Conservation (phyloP, 2,329 filamentous ascomycete genomes). For the Ophiocordyceps australis region DNA sequence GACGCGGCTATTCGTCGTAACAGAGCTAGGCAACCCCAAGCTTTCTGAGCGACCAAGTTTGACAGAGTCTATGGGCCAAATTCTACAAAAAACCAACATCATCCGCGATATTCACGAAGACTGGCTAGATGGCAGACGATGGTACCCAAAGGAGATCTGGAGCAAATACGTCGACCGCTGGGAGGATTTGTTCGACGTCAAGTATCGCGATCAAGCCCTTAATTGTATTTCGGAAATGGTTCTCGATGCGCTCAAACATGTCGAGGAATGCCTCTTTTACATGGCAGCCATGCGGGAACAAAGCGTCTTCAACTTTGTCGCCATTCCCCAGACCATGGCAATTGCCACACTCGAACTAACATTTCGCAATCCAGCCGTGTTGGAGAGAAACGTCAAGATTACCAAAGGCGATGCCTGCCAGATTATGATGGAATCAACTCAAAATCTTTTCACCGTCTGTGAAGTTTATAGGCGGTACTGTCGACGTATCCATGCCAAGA, state of each 20-base stretch:
- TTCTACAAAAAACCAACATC: constrained; percentile 97
- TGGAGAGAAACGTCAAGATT: constrained; percentile 84
- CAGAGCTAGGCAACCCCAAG: constrained; percentile 69
- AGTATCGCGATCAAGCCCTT: constrained; percentile 59
- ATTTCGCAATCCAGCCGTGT: constrained; percentile 80
- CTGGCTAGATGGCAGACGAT: constrained; percentile 67
- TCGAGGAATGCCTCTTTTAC: constrained; percentile 92
- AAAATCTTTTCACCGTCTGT: constrained; percentile 69
- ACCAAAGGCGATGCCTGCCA: constrained; percentile 85
- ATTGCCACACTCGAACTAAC: constrained; percentile 85
- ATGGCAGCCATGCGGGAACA: constrained; percentile 90
- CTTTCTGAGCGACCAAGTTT: constrained; percentile 63
- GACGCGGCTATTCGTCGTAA: constrained; percentile 77
- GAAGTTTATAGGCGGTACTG: constrained; percentile 65
- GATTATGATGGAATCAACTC: constrained; percentile 82
- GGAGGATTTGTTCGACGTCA: constrained; percentile 73
- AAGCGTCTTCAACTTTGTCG: constrained; percentile 97
- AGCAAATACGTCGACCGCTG: constrained; percentile 83
- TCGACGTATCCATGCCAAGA: constrained; percentile 78
- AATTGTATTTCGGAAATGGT: constrained; percentile 90
- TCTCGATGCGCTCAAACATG: constrained; percentile 69
- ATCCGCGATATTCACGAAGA: constrained; percentile 92
- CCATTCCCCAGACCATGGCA: constrained; percentile 93
- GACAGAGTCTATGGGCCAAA: constrained; percentile 91
- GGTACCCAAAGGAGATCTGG: constrained; percentile 96